Evolutionary conservation across 2,329 filamentous ascomycete genomes (phyloP), one percentile per base, ranked within the genome.

Genomic region (Alternaria longipes): DNA sequence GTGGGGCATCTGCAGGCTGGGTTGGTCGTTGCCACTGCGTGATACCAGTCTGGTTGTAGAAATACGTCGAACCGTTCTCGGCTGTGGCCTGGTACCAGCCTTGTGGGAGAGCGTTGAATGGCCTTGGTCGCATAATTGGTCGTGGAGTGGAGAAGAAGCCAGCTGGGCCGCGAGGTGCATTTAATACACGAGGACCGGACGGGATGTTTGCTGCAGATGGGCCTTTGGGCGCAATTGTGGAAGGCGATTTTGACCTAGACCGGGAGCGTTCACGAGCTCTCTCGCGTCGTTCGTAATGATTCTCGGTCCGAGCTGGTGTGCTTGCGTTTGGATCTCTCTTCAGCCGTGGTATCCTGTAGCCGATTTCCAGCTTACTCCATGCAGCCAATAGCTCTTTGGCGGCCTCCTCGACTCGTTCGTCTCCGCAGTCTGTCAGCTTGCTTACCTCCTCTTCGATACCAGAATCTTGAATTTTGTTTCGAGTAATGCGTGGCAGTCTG

Each of bases 401-500:
- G 72, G 90, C 90, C 20, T 86, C 84, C 26, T 89, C 86, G 20
- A 99, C 92, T 60, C 91, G 85, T 63, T 92, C 88, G 73, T 97
- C 90, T 8, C 89, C 87, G 18, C 88, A 91, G 12, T 81, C 81
- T 1, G 84, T 86, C 53, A 98, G 82, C 4, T 86, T 85, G 71
- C 92, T 84, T 42, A 99, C 86, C 0, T 91, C 90, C 2, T 89
- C 85, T 77, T 98, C 95, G 63, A 99, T 97, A 72, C 97, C 97
- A 8, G 95, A 97, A 73, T 97, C 94, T 67, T 92, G 90, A 60
- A 99, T 97, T 81, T 99, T 99, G 84, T 99, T 99, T 61, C 93
- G 90, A 20, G 95, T 98, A 51, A 98, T 84, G 9, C 94, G 90
- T 0, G 95, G 95, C 66, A 98, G 91, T 65, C 89, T 90, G 78